Evolutionary conservation across 305 asterid species (phyloP), one percentile per base, ranked within the genome.

Genomic region (Rubia peregrina): DNA sequence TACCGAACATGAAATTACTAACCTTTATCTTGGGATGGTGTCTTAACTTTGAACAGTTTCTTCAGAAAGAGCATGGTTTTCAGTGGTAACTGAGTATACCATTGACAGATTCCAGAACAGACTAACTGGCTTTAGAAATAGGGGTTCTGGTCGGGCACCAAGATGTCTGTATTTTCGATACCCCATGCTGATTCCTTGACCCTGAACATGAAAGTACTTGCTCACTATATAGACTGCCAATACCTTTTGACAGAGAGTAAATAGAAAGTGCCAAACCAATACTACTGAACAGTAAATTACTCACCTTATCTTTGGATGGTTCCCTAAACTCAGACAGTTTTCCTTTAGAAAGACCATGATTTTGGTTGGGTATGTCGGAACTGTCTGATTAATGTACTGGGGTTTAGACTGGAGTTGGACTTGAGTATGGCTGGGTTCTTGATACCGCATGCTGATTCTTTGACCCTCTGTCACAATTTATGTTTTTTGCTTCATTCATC

Each of bases 291-390:
- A 33, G 63, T 7, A 36, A 53, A 21, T 59, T 8, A 16, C 9
- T 41, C 66, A 88, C 96, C 93, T 74, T 95, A 89, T 82, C 77
- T 88, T 26, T 87, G 75, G 69, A 90, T 92, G 33, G 97, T 90
- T 17, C 89, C 94, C 30, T 90, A 81, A 74, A 90, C 98, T 80
- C 86, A 87, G 85, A 87, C 76, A 96, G 96, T 75, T 92, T 90
- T 75, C 87, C 93, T 41, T 85, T 92, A 78, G 72, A 81, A 44
- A 90, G 98, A 69, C 96, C 95, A 83, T 74, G 87, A 72, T 97
- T 88, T 70, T 87, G 97, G 48, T 95, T 90, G 61, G 98, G 98
- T 96, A 36, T 95, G 95, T 59, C 90, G 95, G 74, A 49, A 92
- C 90, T 70, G 92, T 89, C 75, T 82, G 92, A 70, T 90, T 90